Evolutionary conservation across 371 early-diverging fungal genomes (phyloP).

Genomic region (Mortierella sp.): DNA sequence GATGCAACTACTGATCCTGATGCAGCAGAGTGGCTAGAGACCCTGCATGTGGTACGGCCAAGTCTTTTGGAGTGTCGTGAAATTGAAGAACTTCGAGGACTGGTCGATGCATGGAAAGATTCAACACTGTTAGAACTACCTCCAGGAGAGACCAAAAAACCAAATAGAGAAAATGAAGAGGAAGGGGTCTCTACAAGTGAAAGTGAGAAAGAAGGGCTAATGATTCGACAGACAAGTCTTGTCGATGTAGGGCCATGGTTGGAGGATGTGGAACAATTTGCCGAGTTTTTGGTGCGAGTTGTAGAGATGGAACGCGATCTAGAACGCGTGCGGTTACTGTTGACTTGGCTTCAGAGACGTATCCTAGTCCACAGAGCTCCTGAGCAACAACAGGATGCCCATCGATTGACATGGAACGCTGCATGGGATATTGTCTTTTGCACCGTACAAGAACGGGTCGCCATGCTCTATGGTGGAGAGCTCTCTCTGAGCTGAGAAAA

Average conservation of each 20-base stretch:
- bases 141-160: background rate
- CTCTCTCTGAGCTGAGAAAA: too few relatives aligned
- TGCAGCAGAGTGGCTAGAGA: too few relatives aligned
- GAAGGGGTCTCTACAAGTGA: background rate
- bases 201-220: background rate
- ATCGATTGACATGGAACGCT: too few relatives aligned
- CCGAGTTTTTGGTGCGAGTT: constrained; percentile 34
- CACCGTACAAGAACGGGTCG: too few relatives aligned
- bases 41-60: constrained; percentile 9
- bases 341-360: constrained; percentile 20
- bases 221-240: background rate
- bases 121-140: constrained; percentile 23
- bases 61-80: constrained; percentile 34
- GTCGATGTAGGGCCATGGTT: constrained; percentile 47
- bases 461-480: too few relatives aligned
- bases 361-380: too few relatives aligned
- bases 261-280: constrained; percentile 44
- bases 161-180: background rate
- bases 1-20: too few relatives aligned
- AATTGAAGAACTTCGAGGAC: constrained; percentile 17
- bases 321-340: constrained; percentile 32
- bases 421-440: too few relatives aligned
- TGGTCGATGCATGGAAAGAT: constrained; percentile 38
- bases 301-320: constrained; percentile 47
- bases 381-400: too few relatives aligned